Evolutionary conservation across 164 flowering plant species (phyloP).

Genomic region (Dillenia turbinata): DNA sequence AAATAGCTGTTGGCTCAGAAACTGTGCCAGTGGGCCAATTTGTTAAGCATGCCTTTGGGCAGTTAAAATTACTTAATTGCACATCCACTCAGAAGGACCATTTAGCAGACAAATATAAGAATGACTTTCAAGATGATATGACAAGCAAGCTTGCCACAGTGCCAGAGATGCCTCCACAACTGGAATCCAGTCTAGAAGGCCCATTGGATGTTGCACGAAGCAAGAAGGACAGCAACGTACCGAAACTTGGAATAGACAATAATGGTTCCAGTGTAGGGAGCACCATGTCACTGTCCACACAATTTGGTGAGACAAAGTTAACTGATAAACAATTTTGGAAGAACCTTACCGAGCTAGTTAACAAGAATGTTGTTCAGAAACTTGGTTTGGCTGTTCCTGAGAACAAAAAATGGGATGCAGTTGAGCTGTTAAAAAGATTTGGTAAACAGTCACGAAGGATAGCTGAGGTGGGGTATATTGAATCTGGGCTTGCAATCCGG

Average conservation of each 20-base stretch:
- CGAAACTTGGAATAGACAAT: conserved; percentile 7
- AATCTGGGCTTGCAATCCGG: conserved; percentile 88
- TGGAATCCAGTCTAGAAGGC: conserved; percentile 13
- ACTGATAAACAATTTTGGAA: conserved; percentile 68
- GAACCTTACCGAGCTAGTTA: conserved; percentile 46
- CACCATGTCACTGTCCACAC: conserved; percentile 8
- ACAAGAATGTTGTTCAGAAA: conserved; percentile 60
- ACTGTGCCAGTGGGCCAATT: conserved; percentile 78
- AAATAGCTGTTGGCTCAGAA: conserved; percentile 63
- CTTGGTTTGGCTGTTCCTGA: conserved; percentile 65
- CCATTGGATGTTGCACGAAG: conserved; percentile 15
- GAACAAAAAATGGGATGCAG: conserved; percentile 76
- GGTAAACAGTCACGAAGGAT: conserved; percentile 53
- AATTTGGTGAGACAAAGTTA: conserved; percentile 23
- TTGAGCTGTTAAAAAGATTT: conserved; percentile 48
- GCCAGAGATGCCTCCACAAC: conserved; percentile 12
- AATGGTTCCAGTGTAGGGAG: conserved; percentile 13
- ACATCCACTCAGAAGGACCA: conserved; percentile 26
- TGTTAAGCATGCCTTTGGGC: conserved; percentile 86
- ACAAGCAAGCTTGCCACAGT: not conserved
- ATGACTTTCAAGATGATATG: conserved; percentile 12
- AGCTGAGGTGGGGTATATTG: conserved; percentile 79
- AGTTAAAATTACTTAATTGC: conserved; percentile 57
- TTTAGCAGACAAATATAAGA: conserved; percentile 9
- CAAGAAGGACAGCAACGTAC: conserved; percentile 10